These are phyloP conservation scores for Violaceomyces palustris DNA, from an alignment of 1,284 basidiomycete genomes.

Conservation along the genomic window DNA sequence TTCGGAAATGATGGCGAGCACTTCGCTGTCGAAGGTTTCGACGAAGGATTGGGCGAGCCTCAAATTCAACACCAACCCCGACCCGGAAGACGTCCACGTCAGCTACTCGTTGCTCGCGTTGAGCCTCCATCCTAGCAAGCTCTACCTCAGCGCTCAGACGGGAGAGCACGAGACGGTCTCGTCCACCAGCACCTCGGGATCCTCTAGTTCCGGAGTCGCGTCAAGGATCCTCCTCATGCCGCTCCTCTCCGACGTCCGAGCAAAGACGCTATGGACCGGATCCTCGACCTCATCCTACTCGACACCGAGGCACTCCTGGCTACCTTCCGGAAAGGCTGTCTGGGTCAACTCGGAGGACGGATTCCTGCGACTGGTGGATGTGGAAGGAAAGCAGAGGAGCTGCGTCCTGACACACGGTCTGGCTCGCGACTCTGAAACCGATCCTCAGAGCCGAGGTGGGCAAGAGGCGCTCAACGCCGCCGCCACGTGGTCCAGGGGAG, in stretches of 20 bases:
- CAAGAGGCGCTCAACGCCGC: conserved; percentile 5
- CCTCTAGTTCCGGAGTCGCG: conserved; percentile 4
- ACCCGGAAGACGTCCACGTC: conserved; percentile 32
- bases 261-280: conserved; percentile 35
- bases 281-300: conserved; percentile 25
- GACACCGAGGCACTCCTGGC: conserved; percentile 39
- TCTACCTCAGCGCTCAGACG: conserved; percentile 39
- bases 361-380: conserved; percentile 31
- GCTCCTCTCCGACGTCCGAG: conserved; percentile 17
- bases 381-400: conserved; percentile 27
- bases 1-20: too few relatives aligned
- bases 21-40: neutral
- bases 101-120: conserved; percentile 44
- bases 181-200: conserved; percentile 3
- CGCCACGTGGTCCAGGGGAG: conserved; percentile 35
- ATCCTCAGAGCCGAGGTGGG: neutral
- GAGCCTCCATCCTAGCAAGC: conserved; percentile 31
- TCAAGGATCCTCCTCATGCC: conserved; percentile 37
- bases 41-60: conserved; percentile 20
- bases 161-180: conserved; percentile 32
- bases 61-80: conserved; percentile 44
- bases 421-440: neutral
- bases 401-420: conserved; percentile 26
- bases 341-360: conserved; percentile 47
- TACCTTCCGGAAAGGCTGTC: conserved; percentile 21